Evolutionary conservation across 805 yeast genomes (phyloP), one percentile per base, ranked within the genome.

Genomic region (Dipodascus albidus): DNA sequence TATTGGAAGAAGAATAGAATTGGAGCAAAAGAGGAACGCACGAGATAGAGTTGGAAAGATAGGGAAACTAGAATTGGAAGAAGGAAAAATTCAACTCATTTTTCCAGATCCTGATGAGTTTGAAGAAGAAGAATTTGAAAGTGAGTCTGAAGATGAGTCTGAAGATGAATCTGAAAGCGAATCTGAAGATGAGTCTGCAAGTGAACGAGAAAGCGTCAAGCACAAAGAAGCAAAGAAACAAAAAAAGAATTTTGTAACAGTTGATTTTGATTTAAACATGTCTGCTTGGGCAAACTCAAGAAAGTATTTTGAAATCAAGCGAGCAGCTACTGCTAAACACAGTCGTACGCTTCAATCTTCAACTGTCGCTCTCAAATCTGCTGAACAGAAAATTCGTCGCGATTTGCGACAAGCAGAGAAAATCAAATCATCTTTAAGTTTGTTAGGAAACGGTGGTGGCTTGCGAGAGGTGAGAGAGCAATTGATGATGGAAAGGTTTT

Each of bases 251-350:
- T 22, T 61, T 17, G 65, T 83, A 2, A 72, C 75, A 14, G 84
- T 85, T 2, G 73, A 78, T 53, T 81, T 91, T 52, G 90, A 87
- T 59, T 72, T 91, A 1, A 64, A 74, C 0, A 68, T 82, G 6
- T 82, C 95, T 1, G 89, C 96, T 0, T 89, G 79, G 72, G 96
- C 97, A 1, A 91, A 91, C 68, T 90, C 97, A 0, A 76, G 91
- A 6, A 70, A 76, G 24, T 91, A 87, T 63, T 91, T 87, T 65
- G 86, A 83, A 50, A 78, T 82, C 3, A 87, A 85, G 66, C 86
- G 85, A 58, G 69, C 72, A 9, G 96, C 95, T 0, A 81, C 79
- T 48, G 81, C 79, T 44, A 90, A 91, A 65, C 91, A 87, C 60
- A 78, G 74, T 47, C 85, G 85, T 60, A 95, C 95, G 0, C 89